Conservation (phyloP, 768 basidiomycete genomes). For the Auricularia sp. region DNA sequence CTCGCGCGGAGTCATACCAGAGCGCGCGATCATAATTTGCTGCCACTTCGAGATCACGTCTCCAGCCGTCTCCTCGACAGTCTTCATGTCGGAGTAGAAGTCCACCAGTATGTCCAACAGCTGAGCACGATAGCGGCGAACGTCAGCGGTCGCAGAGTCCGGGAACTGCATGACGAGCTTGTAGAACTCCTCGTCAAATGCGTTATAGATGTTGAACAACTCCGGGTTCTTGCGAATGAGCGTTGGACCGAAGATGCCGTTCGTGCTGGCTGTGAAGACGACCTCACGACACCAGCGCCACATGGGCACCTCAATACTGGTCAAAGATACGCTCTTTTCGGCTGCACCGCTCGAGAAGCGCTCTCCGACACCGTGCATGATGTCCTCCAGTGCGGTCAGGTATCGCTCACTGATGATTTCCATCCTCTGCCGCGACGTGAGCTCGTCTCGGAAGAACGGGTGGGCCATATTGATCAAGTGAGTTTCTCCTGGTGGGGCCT, state of each 20-base stretch:
- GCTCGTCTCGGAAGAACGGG: constrained; percentile 1
- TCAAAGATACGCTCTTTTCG: neutral
- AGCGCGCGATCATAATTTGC: neutral
- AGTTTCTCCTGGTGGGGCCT: neutral
- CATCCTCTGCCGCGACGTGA: neutral
- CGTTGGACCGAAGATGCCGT: neutral
- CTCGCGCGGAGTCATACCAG: neutral
- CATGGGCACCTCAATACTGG: neutral
- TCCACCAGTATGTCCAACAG: neutral
- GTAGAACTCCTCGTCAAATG: constrained; percentile 1
- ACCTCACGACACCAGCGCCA: neutral
- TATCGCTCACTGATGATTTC: neutral
- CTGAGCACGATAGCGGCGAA: neutral
- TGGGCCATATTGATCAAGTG: neutral
- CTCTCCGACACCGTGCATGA: neutral
- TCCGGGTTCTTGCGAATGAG: neutral
- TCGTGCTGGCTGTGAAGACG: neutral
- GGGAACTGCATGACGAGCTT: constrained; percentile 1
- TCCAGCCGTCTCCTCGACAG: neutral
- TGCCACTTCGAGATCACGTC: constrained; percentile 1
- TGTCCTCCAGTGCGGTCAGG: neutral
- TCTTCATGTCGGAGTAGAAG: neutral
- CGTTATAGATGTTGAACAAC: neutral
- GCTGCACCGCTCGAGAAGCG: neutral
- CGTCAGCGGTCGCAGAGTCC: neutral